Evolutionary conservation across 176 grass and related monocot genomes (phyloP).

Genomic region (Paspalum vaginatum): DNA sequence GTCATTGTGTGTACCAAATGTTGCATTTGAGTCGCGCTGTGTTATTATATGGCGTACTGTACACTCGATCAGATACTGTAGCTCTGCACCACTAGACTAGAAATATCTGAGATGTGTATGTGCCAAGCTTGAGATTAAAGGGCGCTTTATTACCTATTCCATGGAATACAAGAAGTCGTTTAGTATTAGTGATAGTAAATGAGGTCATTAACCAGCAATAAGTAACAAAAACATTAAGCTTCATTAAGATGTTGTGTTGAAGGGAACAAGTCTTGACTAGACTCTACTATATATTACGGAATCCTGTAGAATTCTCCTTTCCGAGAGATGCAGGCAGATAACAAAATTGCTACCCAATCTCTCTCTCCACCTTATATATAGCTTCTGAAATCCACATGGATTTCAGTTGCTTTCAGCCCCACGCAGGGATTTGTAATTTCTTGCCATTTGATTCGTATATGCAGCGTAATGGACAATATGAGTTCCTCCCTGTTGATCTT

Average conservation of each 20-base stretch:
- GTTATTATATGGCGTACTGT: neutral
- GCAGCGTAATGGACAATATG: conserved; percentile 28
- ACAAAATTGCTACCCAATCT: neutral
- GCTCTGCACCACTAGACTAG: neutral
- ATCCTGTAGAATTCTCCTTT: conserved; percentile 24
- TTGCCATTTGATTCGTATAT: conserved; percentile 37
- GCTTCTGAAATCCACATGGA: conserved; percentile 55
- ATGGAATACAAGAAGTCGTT: conserved; percentile 43
- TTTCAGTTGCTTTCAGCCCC: conserved; percentile 52
- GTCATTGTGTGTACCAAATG: neutral
- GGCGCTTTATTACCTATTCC: conserved; percentile 32
- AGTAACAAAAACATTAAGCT: conserved; percentile 37
- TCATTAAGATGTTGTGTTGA: conserved; percentile 36
- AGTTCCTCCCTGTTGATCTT: conserved; percentile 40
- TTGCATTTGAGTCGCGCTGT: neutral
- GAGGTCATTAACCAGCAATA: conserved; percentile 41
- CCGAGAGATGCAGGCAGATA: conserved; percentile 33
- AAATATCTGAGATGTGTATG: conserved; percentile 19
- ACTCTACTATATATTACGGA: conserved; percentile 46
- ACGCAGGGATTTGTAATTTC: conserved; percentile 26
- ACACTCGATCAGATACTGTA: neutral
- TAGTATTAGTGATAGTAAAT: conserved; percentile 44
- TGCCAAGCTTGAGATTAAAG: conserved; percentile 30
- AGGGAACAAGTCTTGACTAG: conserved; percentile 35
- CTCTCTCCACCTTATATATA: neutral